Conservation (phyloP, 371 early-diverging fungal genomes). For the Circinella umbellata region DNA sequence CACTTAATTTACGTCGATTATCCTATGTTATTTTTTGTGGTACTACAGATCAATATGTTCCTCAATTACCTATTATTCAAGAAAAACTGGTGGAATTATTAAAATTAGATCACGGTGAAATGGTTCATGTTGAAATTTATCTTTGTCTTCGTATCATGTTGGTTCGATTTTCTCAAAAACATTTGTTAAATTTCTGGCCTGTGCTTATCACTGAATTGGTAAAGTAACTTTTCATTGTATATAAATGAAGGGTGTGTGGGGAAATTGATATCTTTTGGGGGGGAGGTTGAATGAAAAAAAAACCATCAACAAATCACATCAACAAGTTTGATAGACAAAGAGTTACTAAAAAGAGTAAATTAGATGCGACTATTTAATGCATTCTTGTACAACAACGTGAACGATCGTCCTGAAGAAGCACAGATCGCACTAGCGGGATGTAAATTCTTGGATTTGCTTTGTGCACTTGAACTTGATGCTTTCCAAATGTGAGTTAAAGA, state of each 20-base stretch:
- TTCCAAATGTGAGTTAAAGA: conserved; percentile 82
- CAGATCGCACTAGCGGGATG: conserved; percentile 82
- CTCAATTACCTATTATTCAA: conserved; percentile 81
- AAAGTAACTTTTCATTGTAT: conserved; percentile 17
- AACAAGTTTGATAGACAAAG: neutral
- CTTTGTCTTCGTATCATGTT: conserved; percentile 83
- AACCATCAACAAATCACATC: too few relatives aligned
- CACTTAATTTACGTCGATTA: conserved; percentile 73
- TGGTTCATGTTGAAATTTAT: conserved; percentile 84
- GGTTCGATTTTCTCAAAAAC: conserved; percentile 78
- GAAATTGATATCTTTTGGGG: too few relatives aligned
- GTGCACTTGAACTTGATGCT: conserved; percentile 78
- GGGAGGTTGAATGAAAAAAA: too few relatives aligned
- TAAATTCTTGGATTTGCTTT: conserved; percentile 86
- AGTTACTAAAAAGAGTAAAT: neutral
- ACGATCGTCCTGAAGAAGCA: conserved; percentile 70
- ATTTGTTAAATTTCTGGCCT: conserved; percentile 90
- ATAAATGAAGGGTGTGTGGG: neutral
- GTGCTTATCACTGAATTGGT: conserved; percentile 88
- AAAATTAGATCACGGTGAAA: conserved; percentile 67
- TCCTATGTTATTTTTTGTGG: conserved; percentile 84
- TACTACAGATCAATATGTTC: conserved; percentile 76
- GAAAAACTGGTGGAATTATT: conserved; percentile 90
- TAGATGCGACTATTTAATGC: conserved; percentile 61
- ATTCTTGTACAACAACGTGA: conserved; percentile 53